Evolutionary conservation across 768 basidiomycete genomes (phyloP), one percentile per base, ranked within the genome.

Genomic region (Rhodotorula kratochvilovae): DNA sequence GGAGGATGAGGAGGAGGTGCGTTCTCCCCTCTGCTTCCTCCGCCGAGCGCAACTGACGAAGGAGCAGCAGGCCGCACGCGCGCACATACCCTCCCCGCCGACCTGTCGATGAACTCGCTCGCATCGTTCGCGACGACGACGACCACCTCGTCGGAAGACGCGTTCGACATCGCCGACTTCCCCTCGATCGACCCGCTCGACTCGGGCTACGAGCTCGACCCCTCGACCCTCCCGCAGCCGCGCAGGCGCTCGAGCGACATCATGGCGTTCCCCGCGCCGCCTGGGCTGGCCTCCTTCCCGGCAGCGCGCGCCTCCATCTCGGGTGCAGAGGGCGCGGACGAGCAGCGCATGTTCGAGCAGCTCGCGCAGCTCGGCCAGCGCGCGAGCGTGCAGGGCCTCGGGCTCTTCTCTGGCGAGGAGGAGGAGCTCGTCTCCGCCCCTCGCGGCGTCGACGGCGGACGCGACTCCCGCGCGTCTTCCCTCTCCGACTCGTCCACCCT

Each of bases 91-190:
- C 56, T 31, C 3, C 5, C 29, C 33, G 13, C 45, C 39, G 70
- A 71, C 36, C 8, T 27, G 3, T 71, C 70, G 56, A 29, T 57
- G 17, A 63, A 25, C 36, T 67, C 66, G 19, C 65, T 71, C 42
- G 61, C 66, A 0, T 67, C 70, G 15, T 50, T 71, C n/a, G 56
- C 66, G 13, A 60, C 70, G 17, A 53, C 55, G 23, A 63, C 70
- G 19, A 54, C 25, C 5, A 25, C 62, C 43, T 66, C 65, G 6
- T 67, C 66, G 2, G 71, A 72, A 17, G 71, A 72, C 67, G 66
- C 66, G 0, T 73, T 73, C 65, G 66, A 73, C 57, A 66, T 73
- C 31, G 68, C 68, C 68, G 72, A 73, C 51, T 73, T 69, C 27
- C 68, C 65, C 13, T 61, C 64, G 8, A 29, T 70, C 65, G 65